phyloP scores from a whole-genome alignment of 495 filamentous ascomycete species.

The Penicillium cataractarum region DNA sequence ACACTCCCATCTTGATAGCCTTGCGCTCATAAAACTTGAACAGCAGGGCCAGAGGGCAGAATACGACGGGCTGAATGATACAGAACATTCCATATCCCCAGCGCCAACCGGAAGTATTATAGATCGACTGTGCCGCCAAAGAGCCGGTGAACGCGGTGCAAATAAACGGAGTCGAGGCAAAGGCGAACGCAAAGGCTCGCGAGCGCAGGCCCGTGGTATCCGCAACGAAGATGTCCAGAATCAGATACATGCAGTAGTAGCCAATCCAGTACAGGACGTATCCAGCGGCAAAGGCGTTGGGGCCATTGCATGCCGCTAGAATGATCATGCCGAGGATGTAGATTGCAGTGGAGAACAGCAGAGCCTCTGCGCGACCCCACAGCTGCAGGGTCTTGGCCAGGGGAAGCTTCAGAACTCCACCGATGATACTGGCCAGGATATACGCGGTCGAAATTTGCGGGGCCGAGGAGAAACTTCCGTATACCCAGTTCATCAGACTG shows the following conservation, averaged over 20 bases:
- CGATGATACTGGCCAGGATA: conserved; percentile 56
- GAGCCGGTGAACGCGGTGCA: conserved; percentile 51
- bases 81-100: conserved; percentile 68
- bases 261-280: conserved; percentile 61
- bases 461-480: conserved; percentile 37
- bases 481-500: conserved; percentile 44
- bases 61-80: conserved; percentile 58
- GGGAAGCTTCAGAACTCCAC: conserved; percentile 67
- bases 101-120: conserved; percentile 56
- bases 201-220: conserved; percentile 66
- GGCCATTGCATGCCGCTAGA: conserved; percentile 49
- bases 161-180: conserved; percentile 59
- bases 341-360: conserved; percentile 45
- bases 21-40: conserved; percentile 62
- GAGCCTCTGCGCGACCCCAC: conserved; percentile 62
- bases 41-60: conserved; percentile 50
- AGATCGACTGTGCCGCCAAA: conserved; percentile 43
- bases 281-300: conserved; percentile 51
- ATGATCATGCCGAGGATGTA: conserved; percentile 49
- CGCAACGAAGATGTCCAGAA: conserved; percentile 63
- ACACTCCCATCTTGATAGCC: conserved; percentile 50
- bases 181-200: conserved; percentile 63
- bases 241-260: conserved; percentile 59
- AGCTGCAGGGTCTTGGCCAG: conserved; percentile 70
- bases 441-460: conserved; percentile 42